Evolutionary conservation across 805 yeast species (phyloP).

Genomic region (Phaffomyces thermotolerans): DNA sequence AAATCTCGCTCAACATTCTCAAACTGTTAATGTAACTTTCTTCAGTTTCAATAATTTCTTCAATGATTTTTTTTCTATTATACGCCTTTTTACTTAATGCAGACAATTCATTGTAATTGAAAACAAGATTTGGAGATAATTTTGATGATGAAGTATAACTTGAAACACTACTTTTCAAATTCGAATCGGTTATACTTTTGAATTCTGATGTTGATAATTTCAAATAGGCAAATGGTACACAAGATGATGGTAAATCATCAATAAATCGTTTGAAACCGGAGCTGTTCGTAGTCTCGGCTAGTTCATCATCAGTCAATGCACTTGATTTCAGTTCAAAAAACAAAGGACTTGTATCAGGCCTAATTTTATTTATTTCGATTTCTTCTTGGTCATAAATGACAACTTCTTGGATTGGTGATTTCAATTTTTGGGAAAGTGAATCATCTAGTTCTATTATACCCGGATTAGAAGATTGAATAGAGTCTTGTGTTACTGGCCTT

Average conservation of each 20-base stretch:
- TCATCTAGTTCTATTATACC: not conserved
- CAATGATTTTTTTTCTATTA: conserved; percentile 26
- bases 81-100: conserved; percentile 12
- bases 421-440: not conserved
- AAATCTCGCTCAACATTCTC: conserved; percentile 35
- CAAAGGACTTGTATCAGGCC: not conserved
- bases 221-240: conserved; percentile 6
- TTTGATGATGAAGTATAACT: conserved; percentile 16
- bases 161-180: not conserved
- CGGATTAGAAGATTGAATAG: not conserved
- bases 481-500: conserved; percentile 1
- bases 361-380: not conserved
- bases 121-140: conserved; percentile 12
- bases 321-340: not conserved
- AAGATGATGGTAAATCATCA: conserved; percentile 8
- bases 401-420: not conserved
- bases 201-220: conserved; percentile 8
- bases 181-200: not conserved
- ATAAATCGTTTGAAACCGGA: conserved; percentile 1
- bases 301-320: not conserved
- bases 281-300: not conserved
- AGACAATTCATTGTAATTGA: conserved; percentile 10
- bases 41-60: conserved; percentile 46
- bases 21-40: conserved; percentile 39
- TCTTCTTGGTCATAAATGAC: not conserved